Evolutionary conservation across 345 rosid genomes (phyloP).

Genomic region (Punica granatum): DNA sequence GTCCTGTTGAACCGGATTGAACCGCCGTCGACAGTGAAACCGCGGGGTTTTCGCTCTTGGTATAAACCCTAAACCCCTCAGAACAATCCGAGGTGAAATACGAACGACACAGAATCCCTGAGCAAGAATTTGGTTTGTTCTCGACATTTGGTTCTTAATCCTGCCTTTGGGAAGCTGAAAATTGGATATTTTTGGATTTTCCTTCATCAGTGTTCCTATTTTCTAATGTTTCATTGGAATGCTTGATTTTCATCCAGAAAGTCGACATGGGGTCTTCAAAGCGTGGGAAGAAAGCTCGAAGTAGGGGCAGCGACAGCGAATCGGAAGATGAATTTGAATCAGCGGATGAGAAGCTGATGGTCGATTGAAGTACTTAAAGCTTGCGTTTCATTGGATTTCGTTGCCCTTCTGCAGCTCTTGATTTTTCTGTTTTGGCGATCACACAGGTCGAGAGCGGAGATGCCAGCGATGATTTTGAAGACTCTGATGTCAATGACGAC

Average conservation of each 20-base stretch:
- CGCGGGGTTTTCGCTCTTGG: too few relatives aligned
- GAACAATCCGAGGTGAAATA: too few relatives aligned
- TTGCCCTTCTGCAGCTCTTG: neutral
- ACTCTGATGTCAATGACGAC: slow-evolving; percentile 12
- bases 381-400: neutral
- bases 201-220: neutral
- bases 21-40: too few relatives aligned
- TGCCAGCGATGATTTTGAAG: slow-evolving; percentile 14
- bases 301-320: slow-evolving; percentile 13
- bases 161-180: neutral
- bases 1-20: too few relatives aligned
- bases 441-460: neutral
- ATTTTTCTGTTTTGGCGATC: neutral
- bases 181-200: neutral
- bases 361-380: neutral
- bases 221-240: neutral
- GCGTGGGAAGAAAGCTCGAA: slow-evolving; percentile 26
- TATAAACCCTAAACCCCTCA: too few relatives aligned
- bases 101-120: too few relatives aligned
- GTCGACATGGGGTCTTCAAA: slow-evolving; percentile 15
- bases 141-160: neutral
- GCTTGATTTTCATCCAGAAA: neutral
- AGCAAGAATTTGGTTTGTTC: neutral
- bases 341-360: slow-evolving; percentile 14
- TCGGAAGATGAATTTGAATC: slow-evolving; percentile 17